Evolutionary conservation across 2,329 filamentous ascomycete genomes (phyloP), one percentile per base, ranked within the genome.

Genomic region (Aspergillus ruber): DNA sequence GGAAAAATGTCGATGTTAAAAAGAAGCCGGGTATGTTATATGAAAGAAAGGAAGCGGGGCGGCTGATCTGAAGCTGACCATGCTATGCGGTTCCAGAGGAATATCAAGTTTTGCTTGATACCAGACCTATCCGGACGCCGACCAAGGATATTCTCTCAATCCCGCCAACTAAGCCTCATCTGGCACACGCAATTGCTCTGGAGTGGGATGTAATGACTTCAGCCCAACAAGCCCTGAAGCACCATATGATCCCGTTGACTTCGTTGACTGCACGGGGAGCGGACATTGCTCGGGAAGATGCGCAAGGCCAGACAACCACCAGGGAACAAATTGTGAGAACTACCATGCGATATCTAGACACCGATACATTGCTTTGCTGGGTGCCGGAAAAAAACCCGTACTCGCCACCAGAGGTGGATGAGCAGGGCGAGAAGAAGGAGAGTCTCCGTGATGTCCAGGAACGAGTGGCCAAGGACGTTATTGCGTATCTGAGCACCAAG

Each of bases 301-400:
- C 64, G 0, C 55, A 68, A 8, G 75, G 74, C 3, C 67, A 74
- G 35, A 64, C 60, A 13, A 73, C 75, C 20, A 76, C 86, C 33
- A 79, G 90, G 32, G 65, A 78, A 0, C 73, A 78, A 36, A 83
- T 96, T 42, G 72, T 85, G 13, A 75, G 73, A 15, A 84, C 82
- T 53, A 72, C 93, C 44, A 80, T 97, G 77, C 81, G 86, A 42
- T 97, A 97, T 68, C 79, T 98, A 21, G 84, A 90, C 59, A 97
- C 93, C 1, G 93, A 98, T 70, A 90, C 88, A 0, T 73, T 97
- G 32, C 81, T 98, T 1, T 97, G 91, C 78, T 95, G 90, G 88
- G 89, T 82, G 15, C 84, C 84, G 0, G 76, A 76, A 59, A 71
- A 71, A 47, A 71, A 70, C 41, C 56, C 72, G 50, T 69, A 78